Percentiles rank a stretch among this genome's conserved stretches.
Evolutionary conservation across 2,329 filamentous ascomycete genomes (phyloP).

Genomic region (Colletotrichum sp.): DNA sequence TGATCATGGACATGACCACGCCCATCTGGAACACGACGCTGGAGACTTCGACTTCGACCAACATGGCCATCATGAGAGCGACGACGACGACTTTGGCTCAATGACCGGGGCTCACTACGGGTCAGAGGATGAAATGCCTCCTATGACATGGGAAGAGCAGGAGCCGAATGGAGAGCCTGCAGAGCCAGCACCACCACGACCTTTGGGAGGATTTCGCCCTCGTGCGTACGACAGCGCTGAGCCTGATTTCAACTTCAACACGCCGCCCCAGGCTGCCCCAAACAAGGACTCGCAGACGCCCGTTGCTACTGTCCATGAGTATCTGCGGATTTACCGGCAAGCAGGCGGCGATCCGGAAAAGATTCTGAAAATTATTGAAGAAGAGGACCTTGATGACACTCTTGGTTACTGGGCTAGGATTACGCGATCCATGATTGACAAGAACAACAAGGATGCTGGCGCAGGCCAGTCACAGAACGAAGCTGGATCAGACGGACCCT

Average conservation of each 20-base stretch:
- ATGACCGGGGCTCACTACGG: not conserved
- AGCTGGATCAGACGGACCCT: not conserved
- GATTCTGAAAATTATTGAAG: conserved; percentile 65
- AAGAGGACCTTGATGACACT: conserved; percentile 63
- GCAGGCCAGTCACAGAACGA: not conserved
- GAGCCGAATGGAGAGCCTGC: not conserved
- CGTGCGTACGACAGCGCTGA: not conserved
- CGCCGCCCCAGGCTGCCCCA: not conserved
- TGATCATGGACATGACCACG: conserved; percentile 7
- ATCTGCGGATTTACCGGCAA: conserved; percentile 61
- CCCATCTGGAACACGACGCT: not conserved
- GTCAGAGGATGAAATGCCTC: not conserved
- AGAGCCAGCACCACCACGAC: not conserved
- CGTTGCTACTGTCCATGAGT: conserved; percentile 44
- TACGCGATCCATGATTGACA: conserved; percentile 37
- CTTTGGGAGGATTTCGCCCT: not conserved
- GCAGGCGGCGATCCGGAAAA: conserved; percentile 64
- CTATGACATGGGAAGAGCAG: not conserved
- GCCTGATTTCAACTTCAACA: conserved; percentile 12
- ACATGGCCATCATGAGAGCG: not conserved
- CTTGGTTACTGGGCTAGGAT: conserved; percentile 65
- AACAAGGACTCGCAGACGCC: not conserved
- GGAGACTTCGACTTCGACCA: not conserved
- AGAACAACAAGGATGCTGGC: conserved; percentile 13
- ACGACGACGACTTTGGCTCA: conserved; percentile 1